Evolutionary conservation across 257 asterid genomes (phyloP).

Genomic region (Paraleonurus japonicus): DNA sequence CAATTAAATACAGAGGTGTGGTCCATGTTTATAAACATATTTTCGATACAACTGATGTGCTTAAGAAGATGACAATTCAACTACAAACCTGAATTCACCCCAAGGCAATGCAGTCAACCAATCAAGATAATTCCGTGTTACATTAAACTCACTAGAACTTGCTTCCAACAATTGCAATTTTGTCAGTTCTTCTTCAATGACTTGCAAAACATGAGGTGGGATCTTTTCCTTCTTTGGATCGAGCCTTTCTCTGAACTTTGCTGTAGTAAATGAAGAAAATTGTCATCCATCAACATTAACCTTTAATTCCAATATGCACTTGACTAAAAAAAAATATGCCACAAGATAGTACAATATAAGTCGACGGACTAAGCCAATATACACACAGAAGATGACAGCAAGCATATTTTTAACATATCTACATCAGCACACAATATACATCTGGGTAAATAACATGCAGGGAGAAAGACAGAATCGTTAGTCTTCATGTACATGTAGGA

Average conservation of each 20-base stretch:
- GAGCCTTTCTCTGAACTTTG: conserved; percentile 86
- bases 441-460: background rate
- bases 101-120: conserved; percentile 99
- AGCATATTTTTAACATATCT: background rate
- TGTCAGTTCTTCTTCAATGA: conserved; percentile 93
- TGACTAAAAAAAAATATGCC: background rate
- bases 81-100: conserved; percentile 91
- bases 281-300: conserved; percentile 6
- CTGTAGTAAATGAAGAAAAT: conserved; percentile 42
- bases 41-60: background rate
- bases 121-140: conserved; percentile 96
- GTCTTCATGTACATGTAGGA: background rate
- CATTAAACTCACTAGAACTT: conserved; percentile 99
- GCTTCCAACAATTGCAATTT: conserved; percentile 90
- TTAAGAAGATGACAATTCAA: conserved; percentile 16
- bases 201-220: conserved; percentile 94
- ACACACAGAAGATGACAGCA: background rate
- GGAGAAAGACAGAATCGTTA: background rate
- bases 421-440: conserved; percentile 9
- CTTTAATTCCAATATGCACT: background rate
- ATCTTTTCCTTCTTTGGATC: conserved; percentile 90
- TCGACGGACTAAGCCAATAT: background rate
- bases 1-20: background rate
- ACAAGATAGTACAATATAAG: conserved; percentile 3
- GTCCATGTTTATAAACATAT: background rate